Evolutionary conservation across 306 rosid genomes (phyloP).

Genomic region (Carpinus viminea): DNA sequence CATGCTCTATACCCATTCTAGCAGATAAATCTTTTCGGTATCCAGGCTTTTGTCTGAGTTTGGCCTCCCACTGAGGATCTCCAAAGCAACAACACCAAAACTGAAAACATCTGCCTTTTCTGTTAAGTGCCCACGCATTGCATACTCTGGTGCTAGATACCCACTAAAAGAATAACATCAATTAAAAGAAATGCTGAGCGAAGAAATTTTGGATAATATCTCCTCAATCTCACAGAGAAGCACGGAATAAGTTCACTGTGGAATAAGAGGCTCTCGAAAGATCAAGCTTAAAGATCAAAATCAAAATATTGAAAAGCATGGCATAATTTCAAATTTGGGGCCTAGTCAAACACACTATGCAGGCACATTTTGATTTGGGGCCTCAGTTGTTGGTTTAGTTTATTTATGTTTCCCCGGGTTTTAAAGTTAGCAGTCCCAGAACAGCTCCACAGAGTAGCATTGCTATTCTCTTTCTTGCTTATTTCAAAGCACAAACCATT

Average conservation of each 20-base stretch:
- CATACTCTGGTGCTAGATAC: conserved; percentile 88
- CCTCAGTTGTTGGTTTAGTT: neutral
- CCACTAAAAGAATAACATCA: conserved; percentile 47
- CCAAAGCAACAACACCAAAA: conserved; percentile 83
- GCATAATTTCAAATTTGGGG: neutral
- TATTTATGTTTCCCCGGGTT: neutral
- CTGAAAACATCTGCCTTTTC: conserved; percentile 87
- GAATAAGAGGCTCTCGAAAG: neutral
- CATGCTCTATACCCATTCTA: conserved; percentile 58
- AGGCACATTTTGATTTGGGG: neutral
- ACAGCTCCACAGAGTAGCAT: neutral
- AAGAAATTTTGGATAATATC: neutral
- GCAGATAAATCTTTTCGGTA: conserved; percentile 63
- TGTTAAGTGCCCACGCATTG: conserved; percentile 91
- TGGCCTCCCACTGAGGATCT: conserved; percentile 73
- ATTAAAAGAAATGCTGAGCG: neutral
- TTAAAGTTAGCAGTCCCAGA: neutral
- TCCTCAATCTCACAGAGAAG: neutral
- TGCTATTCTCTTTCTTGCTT: neutral
- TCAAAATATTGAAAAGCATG: neutral
- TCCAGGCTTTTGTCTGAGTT: conserved; percentile 62
- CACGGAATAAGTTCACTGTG: no score
- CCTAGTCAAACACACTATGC: neutral
- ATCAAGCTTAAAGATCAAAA: neutral
- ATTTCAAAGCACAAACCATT: neutral